phyloP scores from a whole-genome alignment of 306 rosid species.

The Lagenaria siceraria region DNA sequence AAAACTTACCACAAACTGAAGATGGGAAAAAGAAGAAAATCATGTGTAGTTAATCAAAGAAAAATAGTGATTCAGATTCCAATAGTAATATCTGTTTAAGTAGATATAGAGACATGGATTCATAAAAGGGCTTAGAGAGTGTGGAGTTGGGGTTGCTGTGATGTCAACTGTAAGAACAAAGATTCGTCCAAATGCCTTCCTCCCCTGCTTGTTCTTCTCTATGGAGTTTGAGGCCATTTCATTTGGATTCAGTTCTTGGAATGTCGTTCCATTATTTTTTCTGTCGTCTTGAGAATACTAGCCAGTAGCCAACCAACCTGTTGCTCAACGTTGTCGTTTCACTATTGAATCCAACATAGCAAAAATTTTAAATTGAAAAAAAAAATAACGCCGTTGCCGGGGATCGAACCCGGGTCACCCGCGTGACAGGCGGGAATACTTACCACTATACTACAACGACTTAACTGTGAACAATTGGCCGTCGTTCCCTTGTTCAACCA shows the following conservation, averaged over 20 bases:
- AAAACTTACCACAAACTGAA: background rate
- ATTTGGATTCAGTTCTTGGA: background rate
- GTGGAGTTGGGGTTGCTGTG: constrained; percentile 73
- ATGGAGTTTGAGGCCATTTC: background rate
- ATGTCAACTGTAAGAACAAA: constrained; percentile 56
- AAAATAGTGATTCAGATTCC: background rate
- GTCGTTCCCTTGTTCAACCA: too few species aligned
- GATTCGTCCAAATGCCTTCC: constrained; percentile 56
- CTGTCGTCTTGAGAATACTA: too few species aligned
- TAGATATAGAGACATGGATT: background rate
- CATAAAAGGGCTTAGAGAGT: constrained; percentile 11
- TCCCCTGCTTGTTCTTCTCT: constrained; percentile 13
- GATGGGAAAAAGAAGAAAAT: background rate
- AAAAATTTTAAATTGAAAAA: background rate
- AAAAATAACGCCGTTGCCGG: constrained; percentile 16
- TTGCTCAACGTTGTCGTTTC: too few species aligned
- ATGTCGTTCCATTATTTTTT: background rate
- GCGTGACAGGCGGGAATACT: constrained; percentile 36
- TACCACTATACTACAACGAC: constrained; percentile 10
- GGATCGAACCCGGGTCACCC: constrained; percentile 39
- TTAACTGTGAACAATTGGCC: too few species aligned
- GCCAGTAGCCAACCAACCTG: too few species aligned
- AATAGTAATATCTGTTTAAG: background rate
- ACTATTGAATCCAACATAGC: too few species aligned
- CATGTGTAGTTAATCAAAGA: background rate